Percentiles rank a stretch among this genome's conserved stretches.
Conservation (phyloP, 495 filamentous ascomycete genomes). For the Penicillium egyptiacum region DNA sequence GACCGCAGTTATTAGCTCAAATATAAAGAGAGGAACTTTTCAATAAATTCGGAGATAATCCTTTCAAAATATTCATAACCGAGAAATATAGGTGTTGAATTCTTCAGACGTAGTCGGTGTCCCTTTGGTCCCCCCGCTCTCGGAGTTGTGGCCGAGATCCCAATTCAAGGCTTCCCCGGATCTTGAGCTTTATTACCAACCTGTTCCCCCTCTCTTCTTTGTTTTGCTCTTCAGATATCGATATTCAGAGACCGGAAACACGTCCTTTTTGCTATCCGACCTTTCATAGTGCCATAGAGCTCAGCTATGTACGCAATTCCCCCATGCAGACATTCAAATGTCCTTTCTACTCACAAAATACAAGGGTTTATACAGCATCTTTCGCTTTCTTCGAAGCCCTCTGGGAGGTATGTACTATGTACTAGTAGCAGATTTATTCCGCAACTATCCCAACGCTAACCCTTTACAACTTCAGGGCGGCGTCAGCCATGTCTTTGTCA, state of each 20-base stretch:
- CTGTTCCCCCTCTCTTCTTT: background rate
- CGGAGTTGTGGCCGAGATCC: conserved; percentile 14
- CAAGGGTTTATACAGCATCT: conserved; percentile 64
- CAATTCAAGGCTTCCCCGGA: conserved; percentile 4
- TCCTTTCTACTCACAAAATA: conserved; percentile 7
- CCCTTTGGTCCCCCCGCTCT: conserved; percentile 15
- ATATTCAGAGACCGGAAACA: background rate
- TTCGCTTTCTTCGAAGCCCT: conserved; percentile 95
- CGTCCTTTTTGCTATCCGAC: background rate
- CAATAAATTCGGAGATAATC: background rate
- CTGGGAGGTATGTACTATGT: conserved; percentile 59
- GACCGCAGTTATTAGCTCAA: background rate
- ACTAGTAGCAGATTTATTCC: background rate
- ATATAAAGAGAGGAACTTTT: background rate
- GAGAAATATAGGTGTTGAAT: background rate
- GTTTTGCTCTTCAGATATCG: background rate
- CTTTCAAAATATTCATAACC: background rate
- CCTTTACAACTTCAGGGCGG: conserved; percentile 58
- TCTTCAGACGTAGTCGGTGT: background rate
- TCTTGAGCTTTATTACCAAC: conserved; percentile 9
- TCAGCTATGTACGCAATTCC: conserved; percentile 13
- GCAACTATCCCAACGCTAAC: no score
- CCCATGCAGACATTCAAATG: background rate
- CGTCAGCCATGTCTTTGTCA: conserved; percentile 87
- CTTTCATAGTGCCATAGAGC: background rate